A percentile compares a stretch with the other conserved stretches of the same genome.
Conservation (phyloP, 331 rosid genomes). For the Phaseolus coccineus region DNA sequence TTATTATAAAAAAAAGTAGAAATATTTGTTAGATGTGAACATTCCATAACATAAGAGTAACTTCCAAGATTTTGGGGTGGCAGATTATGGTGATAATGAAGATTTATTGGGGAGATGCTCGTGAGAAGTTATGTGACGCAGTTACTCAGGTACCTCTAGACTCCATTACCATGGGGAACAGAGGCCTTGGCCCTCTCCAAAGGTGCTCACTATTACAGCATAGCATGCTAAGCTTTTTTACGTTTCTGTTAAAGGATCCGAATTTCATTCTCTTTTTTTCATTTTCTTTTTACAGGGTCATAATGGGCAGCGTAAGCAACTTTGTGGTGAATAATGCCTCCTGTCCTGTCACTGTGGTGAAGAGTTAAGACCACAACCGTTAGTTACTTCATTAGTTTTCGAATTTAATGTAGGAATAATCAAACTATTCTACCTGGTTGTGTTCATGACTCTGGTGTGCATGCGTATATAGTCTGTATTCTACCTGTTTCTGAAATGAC, state of each 20-base stretch:
- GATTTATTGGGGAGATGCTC: slow-evolving; percentile 92
- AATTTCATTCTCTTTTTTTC: slow-evolving; percentile 10
- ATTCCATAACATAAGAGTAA: neutral
- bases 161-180: slow-evolving; percentile 70
- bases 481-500: neutral
- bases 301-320: slow-evolving; percentile 96
- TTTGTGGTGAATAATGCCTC: slow-evolving; percentile 73
- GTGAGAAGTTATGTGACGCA: slow-evolving; percentile 88
- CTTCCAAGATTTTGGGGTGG: slow-evolving; percentile 35
- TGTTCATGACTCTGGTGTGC: neutral
- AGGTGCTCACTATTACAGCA: slow-evolving; percentile 49
- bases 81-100: slow-evolving; percentile 73
- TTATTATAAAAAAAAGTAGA: no score
- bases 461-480: neutral
- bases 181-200: slow-evolving; percentile 82
- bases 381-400: slow-evolving; percentile 12
- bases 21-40: neutral
- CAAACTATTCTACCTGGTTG: slow-evolving; percentile 6
- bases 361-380: slow-evolving; percentile 38
- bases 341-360: slow-evolving; percentile 90
- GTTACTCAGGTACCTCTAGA: slow-evolving; percentile 64
- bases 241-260: slow-evolving; percentile 13
- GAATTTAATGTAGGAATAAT: slow-evolving; percentile 41
- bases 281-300: slow-evolving; percentile 55
- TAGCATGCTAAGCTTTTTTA: neutral